Evolutionary conservation across 192 early-diverging fungal genomes (phyloP).

Genomic region (Backusella liffmaniae): DNA sequence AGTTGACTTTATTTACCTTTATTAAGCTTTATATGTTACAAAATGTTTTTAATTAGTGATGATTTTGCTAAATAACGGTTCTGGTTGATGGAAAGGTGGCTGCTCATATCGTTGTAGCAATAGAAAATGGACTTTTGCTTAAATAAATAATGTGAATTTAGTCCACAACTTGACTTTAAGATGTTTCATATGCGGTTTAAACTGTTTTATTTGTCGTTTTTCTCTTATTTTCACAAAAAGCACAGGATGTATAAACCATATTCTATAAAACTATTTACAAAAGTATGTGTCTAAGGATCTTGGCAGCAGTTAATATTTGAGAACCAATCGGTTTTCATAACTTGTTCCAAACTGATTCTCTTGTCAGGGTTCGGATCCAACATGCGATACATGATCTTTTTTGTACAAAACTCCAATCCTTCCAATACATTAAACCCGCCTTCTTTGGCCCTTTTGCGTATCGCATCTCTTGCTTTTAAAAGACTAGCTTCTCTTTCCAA

Average conservation of each 20-base stretch:
- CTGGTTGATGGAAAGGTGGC: no score
- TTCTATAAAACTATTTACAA: neutral
- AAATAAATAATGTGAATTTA: no score
- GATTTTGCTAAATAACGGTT: neutral
- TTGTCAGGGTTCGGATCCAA: constrained; percentile 30
- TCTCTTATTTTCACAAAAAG: neutral
- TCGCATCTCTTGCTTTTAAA: constrained; percentile 24
- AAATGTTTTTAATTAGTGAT: neutral
- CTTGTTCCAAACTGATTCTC: constrained; percentile 12
- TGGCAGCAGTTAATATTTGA: constrained; percentile 20
- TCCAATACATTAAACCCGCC: constrained; percentile 30
- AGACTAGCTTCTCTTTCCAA: constrained; percentile 22
- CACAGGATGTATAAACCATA: neutral
- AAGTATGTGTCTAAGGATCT: neutral
- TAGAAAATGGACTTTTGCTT: no score
- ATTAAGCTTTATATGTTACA: neutral
- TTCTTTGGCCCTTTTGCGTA: constrained; percentile 28
- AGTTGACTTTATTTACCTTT: neutral
- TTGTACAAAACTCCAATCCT: constrained; percentile 27
- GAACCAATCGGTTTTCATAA: constrained; percentile 31
- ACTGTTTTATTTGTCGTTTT: neutral
- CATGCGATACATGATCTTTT: constrained; percentile 35
- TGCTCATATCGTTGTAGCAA: no score
- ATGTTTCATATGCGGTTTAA: neutral
- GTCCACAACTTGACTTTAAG: no score